Percentiles rank a stretch among this genome's conserved stretches.
phyloP scores from a whole-genome alignment of 345 rosid genomes.

The Cardamine occulta region DNA sequence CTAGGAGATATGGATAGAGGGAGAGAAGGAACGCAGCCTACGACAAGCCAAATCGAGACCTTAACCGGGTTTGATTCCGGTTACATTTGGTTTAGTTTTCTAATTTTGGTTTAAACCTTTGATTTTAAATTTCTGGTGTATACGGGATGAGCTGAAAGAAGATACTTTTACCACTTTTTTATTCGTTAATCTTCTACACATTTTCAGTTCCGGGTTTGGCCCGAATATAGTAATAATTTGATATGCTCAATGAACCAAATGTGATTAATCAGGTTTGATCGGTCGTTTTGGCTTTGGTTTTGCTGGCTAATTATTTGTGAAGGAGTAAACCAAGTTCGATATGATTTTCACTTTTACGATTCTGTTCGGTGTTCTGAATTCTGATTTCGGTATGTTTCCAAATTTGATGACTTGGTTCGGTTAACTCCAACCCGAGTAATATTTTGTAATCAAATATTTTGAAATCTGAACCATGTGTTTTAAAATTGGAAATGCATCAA shows the following conservation, averaged over 20 bases:
- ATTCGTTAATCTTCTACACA: constrained; percentile 23
- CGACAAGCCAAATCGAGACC: constrained; percentile 23
- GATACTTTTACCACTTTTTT: constrained; percentile 28
- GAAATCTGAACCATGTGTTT: not conserved
- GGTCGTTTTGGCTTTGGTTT: not conserved
- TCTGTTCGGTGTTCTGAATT: not conserved
- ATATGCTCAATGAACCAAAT: constrained; percentile 16
- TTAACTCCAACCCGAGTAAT: not conserved
- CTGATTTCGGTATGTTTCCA: not conserved
- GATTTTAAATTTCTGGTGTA: constrained; percentile 22
- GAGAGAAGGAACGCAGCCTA: constrained; percentile 20
- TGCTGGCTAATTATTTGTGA: constrained; percentile 10
- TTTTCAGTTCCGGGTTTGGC: constrained; percentile 28
- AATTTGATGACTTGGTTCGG: not conserved
- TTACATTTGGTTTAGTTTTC: constrained; percentile 23
- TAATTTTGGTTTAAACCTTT: constrained; percentile 8
- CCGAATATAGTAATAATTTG: constrained; percentile 29
- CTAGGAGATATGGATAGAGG: constrained; percentile 32
- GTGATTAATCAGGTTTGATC: constrained; percentile 18
- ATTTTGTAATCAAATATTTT: no score
- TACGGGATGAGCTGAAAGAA: constrained; percentile 36
- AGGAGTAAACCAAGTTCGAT: constrained; percentile 14
- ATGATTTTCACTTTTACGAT: not conserved
- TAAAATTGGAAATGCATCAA: not conserved
- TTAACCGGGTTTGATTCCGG: constrained; percentile 10